A percentile compares a stretch with the other conserved stretches of the same genome.
Conservation (phyloP, 2,329 filamentous ascomycete genomes). For the Fusarium sarcochroum region DNA sequence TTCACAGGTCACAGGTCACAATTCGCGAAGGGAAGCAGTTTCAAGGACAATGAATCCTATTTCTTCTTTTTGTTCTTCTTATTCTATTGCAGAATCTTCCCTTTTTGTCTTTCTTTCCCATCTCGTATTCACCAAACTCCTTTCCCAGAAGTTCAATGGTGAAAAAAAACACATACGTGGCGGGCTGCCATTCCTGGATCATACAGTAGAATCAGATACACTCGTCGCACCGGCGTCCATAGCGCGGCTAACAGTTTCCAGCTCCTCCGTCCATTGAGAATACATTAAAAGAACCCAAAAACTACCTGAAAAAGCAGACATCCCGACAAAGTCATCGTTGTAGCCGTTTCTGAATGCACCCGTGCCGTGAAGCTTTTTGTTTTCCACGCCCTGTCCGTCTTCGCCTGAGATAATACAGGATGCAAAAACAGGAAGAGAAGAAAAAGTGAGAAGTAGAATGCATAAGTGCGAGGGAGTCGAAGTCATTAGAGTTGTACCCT, state of each 20-base stretch:
- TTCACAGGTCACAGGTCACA: slow-evolving; percentile 3
- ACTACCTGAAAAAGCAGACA: slow-evolving; percentile 10
- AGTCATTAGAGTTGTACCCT: slow-evolving; percentile 32
- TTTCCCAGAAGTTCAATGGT: slow-evolving; percentile 31
- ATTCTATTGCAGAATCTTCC: slow-evolving; percentile 38
- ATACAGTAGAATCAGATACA: slow-evolving; percentile 37
- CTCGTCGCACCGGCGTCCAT: slow-evolving; percentile 12
- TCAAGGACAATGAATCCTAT: slow-evolving; percentile 33
- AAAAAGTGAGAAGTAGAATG: slow-evolving; percentile 12
- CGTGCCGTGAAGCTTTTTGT: slow-evolving; percentile 28
- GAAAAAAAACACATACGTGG: slow-evolving; percentile 20
- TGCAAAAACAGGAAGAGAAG: slow-evolving; percentile 18
- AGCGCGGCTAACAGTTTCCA: slow-evolving; percentile 9
- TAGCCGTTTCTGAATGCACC: slow-evolving; percentile 33
- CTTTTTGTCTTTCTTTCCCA: slow-evolving; percentile 41
- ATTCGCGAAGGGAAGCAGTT: neutral
- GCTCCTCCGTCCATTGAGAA: slow-evolving; percentile 23
- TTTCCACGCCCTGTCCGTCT: slow-evolving; percentile 27
- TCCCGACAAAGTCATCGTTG: slow-evolving; percentile 20
- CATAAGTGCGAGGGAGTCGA: slow-evolving; percentile 4
- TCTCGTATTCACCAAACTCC: slow-evolving; percentile 26
- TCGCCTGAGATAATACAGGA: slow-evolving; percentile 22
- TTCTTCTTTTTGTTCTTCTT: slow-evolving; percentile 39
- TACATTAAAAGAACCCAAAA: slow-evolving; percentile 33
- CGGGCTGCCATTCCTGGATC: slow-evolving; percentile 24